Percentiles rank a stretch among this genome's conserved stretches.
Conservation (phyloP, 805 yeast genomes). For the Suhomyces canberraensis region DNA sequence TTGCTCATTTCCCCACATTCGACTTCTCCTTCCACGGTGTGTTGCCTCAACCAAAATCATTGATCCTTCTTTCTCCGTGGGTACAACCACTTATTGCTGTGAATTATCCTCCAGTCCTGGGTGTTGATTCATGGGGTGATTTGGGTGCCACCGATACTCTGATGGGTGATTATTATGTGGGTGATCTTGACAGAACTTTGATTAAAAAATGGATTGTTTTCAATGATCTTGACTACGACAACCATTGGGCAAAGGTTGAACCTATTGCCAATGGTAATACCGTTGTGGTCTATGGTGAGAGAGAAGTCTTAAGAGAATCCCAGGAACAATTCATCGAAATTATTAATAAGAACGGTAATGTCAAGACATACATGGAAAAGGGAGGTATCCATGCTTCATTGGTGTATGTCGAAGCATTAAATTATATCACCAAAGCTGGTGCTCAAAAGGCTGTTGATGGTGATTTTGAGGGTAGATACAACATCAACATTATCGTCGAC, state of each 20-base stretch:
- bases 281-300: conserved; percentile 29
- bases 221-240: conserved; percentile 19
- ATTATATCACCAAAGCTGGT: conserved; percentile 22
- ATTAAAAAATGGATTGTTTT: conserved; percentile 21
- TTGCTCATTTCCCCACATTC: conserved; percentile 18
- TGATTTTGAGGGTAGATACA: conserved; percentile 20
- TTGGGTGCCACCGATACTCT: conserved; percentile 25
- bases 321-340: conserved; percentile 23
- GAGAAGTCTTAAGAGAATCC: conserved; percentile 31
- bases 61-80: conserved; percentile 35
- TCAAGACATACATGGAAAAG: conserved; percentile 21
- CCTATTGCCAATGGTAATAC: conserved; percentile 19
- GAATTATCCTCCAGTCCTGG: conserved; percentile 18
- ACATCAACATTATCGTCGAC: conserved; percentile 13
- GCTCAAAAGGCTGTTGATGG: conserved; percentile 21
- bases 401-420: conserved; percentile 34
- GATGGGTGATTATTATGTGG: conserved; percentile 33
- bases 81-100: conserved; percentile 28
- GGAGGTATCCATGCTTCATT: conserved; percentile 37
- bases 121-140: conserved; percentile 26
- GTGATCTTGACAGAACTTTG: conserved; percentile 15
- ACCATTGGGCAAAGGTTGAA: conserved; percentile 26
- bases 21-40: conserved; percentile 13
- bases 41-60: conserved; percentile 27
- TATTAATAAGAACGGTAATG: conserved; percentile 17